phyloP scores from a whole-genome alignment of 495 filamentous ascomycete species.

The Aspergillus mulundensis region DNA sequence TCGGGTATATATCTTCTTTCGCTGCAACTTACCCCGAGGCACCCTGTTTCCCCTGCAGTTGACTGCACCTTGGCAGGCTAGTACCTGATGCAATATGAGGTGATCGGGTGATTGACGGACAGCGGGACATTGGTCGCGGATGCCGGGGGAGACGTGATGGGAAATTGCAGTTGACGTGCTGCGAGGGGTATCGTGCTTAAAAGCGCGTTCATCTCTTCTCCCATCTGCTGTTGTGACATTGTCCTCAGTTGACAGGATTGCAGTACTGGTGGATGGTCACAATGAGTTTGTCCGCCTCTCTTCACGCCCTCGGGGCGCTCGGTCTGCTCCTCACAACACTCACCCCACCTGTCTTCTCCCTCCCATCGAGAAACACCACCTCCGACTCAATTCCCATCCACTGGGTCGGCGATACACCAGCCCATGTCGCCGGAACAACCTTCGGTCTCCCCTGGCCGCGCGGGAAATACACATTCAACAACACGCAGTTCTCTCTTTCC shows the following conservation, averaged over 20 bases:
- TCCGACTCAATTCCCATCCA: constrained; percentile 19
- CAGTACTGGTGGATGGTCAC: not conserved
- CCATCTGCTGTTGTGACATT: not conserved
- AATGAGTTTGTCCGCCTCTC: not conserved
- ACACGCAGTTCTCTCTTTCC: constrained; percentile 27
- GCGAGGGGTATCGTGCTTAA: not conserved
- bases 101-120: not conserved
- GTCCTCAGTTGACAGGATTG: not conserved
- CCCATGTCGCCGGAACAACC: constrained; percentile 29
- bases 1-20: not conserved
- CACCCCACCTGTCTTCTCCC: not conserved
- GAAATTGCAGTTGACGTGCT: not conserved
- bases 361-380: not conserved
- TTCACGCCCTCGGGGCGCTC: not conserved
- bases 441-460: constrained; percentile 43
- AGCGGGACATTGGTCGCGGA: no score
- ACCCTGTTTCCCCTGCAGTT: not conserved
- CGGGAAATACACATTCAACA: constrained; percentile 30
- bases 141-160: not conserved
- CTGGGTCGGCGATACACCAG: constrained; percentile 36
- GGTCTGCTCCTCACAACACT: not conserved
- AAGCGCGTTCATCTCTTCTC: not conserved
- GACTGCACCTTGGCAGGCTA: not conserved
- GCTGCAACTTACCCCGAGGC: not conserved
- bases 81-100: not conserved